Percentiles rank a stretch among this genome's conserved stretches.
phyloP scores from a whole-genome alignment of 208 protist species.

The Tritrichomonas foetus region DNA sequence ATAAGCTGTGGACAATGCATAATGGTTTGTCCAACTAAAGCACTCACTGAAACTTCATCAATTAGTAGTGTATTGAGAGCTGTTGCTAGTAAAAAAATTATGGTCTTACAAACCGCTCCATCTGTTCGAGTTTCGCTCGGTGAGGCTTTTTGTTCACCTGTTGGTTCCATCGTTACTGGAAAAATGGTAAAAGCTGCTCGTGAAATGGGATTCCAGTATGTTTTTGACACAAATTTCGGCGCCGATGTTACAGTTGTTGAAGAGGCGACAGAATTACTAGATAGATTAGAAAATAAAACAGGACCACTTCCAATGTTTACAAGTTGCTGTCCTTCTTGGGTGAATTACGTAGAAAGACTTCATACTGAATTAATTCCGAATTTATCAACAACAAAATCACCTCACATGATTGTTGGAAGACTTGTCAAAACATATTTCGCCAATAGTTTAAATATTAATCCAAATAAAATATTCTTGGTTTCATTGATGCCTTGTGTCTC shows the following conservation, averaged over 20 bases:
- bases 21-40: conserved; percentile 53
- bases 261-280: conserved; percentile 53
- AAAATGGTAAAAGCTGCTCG: conserved; percentile 50
- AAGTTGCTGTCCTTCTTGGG: conserved; percentile 57
- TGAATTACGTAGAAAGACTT: conserved; percentile 48
- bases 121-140: conserved; percentile 51
- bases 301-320: conserved; percentile 55
- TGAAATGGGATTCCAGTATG: conserved; percentile 55
- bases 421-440: conserved; percentile 10
- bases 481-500: conserved; percentile 56
- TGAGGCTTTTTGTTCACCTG: conserved; percentile 52
- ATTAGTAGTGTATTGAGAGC: conserved; percentile 40
- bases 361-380: conserved; percentile 35
- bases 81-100: conserved; percentile 36
- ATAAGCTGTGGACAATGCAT: conserved; percentile 62
- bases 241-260: conserved; percentile 60
- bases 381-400: background rate
- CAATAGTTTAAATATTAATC: background rate
- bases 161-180: conserved; percentile 47
- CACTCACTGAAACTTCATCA: conserved; percentile 46
- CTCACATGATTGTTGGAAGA: too few species aligned
- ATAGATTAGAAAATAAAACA: conserved; percentile 44
- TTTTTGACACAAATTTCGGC: conserved; percentile 59
- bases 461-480: conserved; percentile 35
- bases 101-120: conserved; percentile 54